Base-by-base conservation (phyloP, 2,329 filamentous ascomycete genomes). In the Botrytis sinoallii region DNA sequence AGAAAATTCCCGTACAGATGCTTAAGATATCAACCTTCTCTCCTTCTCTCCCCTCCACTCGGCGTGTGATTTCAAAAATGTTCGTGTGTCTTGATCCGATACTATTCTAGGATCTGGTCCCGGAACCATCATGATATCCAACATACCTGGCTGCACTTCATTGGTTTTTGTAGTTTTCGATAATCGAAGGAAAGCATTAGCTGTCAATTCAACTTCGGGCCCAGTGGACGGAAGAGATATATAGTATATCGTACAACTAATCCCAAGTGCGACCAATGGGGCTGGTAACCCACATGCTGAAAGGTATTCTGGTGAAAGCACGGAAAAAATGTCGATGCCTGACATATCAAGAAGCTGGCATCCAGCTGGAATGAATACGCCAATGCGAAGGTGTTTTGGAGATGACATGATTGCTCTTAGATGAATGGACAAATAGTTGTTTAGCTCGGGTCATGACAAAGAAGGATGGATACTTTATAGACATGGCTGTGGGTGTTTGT, bases 81-180 rank as follows among this genome's bases (percentile, higher is more conserved):
- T 79, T n/a, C 84, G 75, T 1, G 79, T 81, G 0, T 79, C 81
- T 60, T 82, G 73, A 18, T 81, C 81, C 70, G 82, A 83, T 9
- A 71, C 73, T 3, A 69, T 73, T 0, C 35, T 46, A 0, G 86
- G 86, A 68, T 87, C 83, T 35, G 86, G 84, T 0, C 87, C 87
- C 1, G 87, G 87, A 0, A 88, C 82, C 0, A 87, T 75, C 22
- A 89, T 76, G 67, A 88, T 82, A 77, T 88, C 85, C 6, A 89
- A 82, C 76, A 83, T 82, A 4, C 86, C 87, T 0, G 87, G 85
- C 25, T 84, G 83, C 9, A 88, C 86, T 20, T 83, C 85, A 0
- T 83, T 77, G 76, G 87, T 84, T 44, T 78, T 78, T 75, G 84
- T 84, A 73, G 84, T 82, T 78, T 86, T 82, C 7, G 85, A 86